phyloP scores from a whole-genome alignment of 2,329 filamentous ascomycete species.

The Penicillium sp. region DNA sequence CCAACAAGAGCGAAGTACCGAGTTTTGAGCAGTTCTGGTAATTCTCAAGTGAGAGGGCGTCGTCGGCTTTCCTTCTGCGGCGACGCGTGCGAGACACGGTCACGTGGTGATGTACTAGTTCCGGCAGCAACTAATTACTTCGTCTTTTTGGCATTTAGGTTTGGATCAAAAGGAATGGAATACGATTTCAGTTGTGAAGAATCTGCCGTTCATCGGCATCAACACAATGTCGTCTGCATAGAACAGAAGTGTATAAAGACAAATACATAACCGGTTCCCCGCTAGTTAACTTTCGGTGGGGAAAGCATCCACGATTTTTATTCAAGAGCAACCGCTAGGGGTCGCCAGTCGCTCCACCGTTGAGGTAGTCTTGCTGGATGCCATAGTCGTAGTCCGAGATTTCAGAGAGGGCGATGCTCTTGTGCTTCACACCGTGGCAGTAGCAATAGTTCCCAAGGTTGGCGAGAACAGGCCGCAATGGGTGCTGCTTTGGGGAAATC shows the following conservation, averaged over 20 bases:
- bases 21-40: constrained; percentile 4
- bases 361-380: too few species aligned
- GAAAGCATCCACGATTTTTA: neutral
- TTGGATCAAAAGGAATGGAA: neutral
- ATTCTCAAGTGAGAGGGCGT: neutral
- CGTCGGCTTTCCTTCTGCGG: constrained; percentile 15
- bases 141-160: neutral
- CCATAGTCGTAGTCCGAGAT: too few species aligned
- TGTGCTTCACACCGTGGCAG: too few species aligned
- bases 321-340: constrained; percentile 14
- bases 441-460: too few species aligned
- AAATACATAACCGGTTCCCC: neutral
- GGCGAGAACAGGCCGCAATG: too few species aligned
- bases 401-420: too few species aligned
- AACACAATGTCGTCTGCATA: neutral
- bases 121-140: neutral
- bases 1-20: neutral
- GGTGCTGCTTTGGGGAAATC: too few species aligned
- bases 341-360: too few species aligned
- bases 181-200: neutral
- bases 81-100: constrained; percentile 36
- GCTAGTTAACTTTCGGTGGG: neutral
- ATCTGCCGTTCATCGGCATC: neutral
- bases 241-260: neutral
- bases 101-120: constrained; percentile 26